phyloP scores from a whole-genome alignment of 768 basidiomycete genomes.

The Suillus variegatus region DNA sequence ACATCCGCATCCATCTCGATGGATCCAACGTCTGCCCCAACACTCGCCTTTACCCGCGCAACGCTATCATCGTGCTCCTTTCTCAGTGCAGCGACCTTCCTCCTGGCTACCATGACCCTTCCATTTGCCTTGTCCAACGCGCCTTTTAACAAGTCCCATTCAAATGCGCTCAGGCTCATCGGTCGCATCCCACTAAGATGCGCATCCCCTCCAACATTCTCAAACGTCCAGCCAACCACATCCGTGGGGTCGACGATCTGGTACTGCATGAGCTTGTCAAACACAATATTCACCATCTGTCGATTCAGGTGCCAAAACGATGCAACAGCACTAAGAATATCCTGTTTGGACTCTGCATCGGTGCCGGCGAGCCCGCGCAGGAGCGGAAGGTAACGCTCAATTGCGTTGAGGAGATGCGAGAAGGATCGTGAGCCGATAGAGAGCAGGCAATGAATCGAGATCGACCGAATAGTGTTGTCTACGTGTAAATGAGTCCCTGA shows the following conservation, averaged over 20 bases:
- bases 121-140: conserved; percentile 92
- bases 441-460: conserved; percentile 85
- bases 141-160: conserved; percentile 85
- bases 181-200: conserved; percentile 37
- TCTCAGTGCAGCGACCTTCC: conserved; percentile 71
- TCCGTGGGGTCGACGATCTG: conserved; percentile 95
- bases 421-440: conserved; percentile 94
- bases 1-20: conserved; percentile 77
- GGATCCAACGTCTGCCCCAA: conserved; percentile 46
- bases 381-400: conserved; percentile 88
- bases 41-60: conserved; percentile 71
- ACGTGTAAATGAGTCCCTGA: conserved; percentile 56
- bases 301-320: conserved; percentile 83
- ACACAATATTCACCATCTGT: conserved; percentile 89
- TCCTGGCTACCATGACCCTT: conserved; percentile 74
- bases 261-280: conserved; percentile 98
- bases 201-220: conserved; percentile 47
- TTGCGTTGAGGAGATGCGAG: conserved; percentile 96
- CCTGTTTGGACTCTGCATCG: conserved; percentile 59
- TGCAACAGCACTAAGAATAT: conserved; percentile 71
- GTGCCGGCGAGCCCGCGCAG: conserved; percentile 63
- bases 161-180: conserved; percentile 54
- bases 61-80: conserved; percentile 89
- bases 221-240: conserved; percentile 84
- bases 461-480: conserved; percentile 67